phyloP scores from a whole-genome alignment of 768 basidiomycete species.

The Ramaria sp. region DNA sequence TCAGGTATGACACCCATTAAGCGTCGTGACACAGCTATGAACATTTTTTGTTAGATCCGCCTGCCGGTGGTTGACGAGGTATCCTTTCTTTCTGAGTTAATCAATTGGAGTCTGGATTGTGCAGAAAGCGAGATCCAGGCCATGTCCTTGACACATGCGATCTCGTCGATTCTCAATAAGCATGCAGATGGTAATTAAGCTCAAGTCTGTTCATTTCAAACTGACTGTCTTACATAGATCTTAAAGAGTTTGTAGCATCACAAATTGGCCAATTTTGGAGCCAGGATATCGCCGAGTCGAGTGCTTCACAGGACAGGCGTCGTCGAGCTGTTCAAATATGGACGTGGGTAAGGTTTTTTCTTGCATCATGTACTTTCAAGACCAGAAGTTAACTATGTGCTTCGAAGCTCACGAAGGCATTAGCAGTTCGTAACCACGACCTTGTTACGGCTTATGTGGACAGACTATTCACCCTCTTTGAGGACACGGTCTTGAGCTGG shows the following conservation, averaged over 20 bases:
- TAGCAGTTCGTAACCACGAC: constrained; percentile 66
- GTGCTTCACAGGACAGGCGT: constrained; percentile 28
- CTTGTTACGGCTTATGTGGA: constrained; percentile 45
- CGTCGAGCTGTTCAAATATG: constrained; percentile 45
- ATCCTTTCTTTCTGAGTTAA: constrained; percentile 39
- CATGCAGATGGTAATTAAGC: constrained; percentile 45
- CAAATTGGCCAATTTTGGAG: constrained; percentile 40
- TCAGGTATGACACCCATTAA: constrained; percentile 33
- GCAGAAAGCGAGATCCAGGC: constrained; percentile 22
- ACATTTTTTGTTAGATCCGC: constrained; percentile 29
- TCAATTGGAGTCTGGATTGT: constrained; percentile 50
- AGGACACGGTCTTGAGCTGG: constrained; percentile 51
- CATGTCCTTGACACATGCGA: constrained; percentile 18
- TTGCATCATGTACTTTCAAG: background rate
- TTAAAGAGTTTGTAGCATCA: constrained; percentile 31
- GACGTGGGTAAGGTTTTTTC: constrained; percentile 52
- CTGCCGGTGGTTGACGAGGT: constrained; percentile 39
- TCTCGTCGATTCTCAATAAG: constrained; percentile 74
- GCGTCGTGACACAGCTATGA: constrained; percentile 1
- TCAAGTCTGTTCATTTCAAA: background rate
- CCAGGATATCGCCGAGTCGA: constrained; percentile 28
- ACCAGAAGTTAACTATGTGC: background rate
- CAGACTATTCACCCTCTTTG: constrained; percentile 58
- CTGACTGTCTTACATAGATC: constrained; percentile 25
- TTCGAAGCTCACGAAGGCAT: constrained; percentile 61